These are phyloP conservation scores for Coprinopsis strossmayeri DNA, from an alignment of 768 basidiomycete genomes.

Conservation along the genomic window DNA sequence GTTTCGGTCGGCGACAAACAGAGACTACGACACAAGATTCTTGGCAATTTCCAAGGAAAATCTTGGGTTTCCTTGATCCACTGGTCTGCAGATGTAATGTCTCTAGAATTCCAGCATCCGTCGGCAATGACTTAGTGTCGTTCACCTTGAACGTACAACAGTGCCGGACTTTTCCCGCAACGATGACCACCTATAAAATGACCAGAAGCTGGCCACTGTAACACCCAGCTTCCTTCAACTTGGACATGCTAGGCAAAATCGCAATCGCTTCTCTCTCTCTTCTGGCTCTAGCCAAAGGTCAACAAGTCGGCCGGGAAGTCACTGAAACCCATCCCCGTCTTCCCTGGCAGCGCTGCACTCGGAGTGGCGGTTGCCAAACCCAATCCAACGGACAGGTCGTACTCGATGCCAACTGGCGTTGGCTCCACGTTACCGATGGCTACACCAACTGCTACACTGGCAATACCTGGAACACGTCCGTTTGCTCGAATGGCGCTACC, in stretches of 20 bases:
- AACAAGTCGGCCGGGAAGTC: constrained; percentile 35
- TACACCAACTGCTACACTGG: constrained; percentile 26
- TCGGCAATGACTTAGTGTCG: too few relatives aligned
- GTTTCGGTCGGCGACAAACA: too few relatives aligned
- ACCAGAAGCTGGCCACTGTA: too few relatives aligned
- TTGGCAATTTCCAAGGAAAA: too few relatives aligned
- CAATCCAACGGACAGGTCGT: constrained; percentile 21
- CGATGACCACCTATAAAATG: too few relatives aligned
- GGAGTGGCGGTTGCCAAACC: constrained; percentile 24
- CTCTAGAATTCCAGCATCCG: too few relatives aligned
- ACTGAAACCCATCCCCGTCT: constrained; percentile 38
- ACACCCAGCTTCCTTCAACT: background rate
- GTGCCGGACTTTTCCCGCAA: too few relatives aligned
- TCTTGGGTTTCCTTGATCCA: too few relatives aligned
- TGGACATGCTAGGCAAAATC: constrained; percentile 5
- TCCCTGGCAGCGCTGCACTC: constrained; percentile 30
- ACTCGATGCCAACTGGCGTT: constrained; percentile 41
- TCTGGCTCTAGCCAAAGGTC: constrained; percentile 27
- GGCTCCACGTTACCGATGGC: constrained; percentile 24
- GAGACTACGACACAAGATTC: too few relatives aligned
- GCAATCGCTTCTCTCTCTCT: constrained; percentile 20
- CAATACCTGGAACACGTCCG: constrained; percentile 21
- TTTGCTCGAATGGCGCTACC: constrained; percentile 32
- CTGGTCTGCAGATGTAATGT: too few relatives aligned
- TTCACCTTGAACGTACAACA: too few relatives aligned